Percentiles rank a stretch among this genome's conserved stretches.
Conservation (phyloP, 768 basidiomycete genomes). For the Mycena galopus region DNA sequence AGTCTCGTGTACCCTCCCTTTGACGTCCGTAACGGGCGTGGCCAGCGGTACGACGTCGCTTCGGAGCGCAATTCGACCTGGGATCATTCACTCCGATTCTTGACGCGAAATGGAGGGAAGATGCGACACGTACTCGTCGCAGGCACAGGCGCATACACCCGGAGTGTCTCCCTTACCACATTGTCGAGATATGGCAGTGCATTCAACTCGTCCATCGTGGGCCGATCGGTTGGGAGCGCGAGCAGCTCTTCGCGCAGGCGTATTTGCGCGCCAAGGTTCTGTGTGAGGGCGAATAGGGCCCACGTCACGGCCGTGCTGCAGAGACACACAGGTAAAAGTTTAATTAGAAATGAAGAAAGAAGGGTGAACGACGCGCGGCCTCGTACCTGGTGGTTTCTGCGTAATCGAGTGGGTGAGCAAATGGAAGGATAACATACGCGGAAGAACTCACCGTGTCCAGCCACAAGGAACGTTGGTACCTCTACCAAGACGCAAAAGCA, state of each 20-base stretch:
- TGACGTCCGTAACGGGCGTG: not conserved
- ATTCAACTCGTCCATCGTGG: conserved; percentile 25
- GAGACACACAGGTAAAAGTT: not conserved
- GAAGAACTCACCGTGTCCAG: conserved; percentile 55
- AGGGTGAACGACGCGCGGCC: no score
- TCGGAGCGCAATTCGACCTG: conserved; percentile 6
- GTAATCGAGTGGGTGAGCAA: not conserved
- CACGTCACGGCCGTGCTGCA: conserved; percentile 18
- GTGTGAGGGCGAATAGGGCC: conserved; percentile 5
- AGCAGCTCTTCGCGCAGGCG: conserved; percentile 22
- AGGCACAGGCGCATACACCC: conserved; percentile 7
- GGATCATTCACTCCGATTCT: no score
- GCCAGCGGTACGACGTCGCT: conserved; percentile 18
- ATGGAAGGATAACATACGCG: not conserved
- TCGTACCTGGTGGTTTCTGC: conserved; percentile 63
- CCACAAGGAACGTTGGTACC: conserved; percentile 66
- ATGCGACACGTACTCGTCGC: not conserved
- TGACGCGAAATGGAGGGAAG: no score
- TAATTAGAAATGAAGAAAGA: no score
- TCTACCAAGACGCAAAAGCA: no score
- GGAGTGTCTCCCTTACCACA: conserved; percentile 17
- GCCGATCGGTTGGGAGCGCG: not conserved
- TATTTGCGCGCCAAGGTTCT: not conserved
- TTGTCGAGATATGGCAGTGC: conserved; percentile 58
- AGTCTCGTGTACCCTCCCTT: conserved; percentile 10